Conservation (phyloP, 75 land plant species). For the Pinus taeda region DNA sequence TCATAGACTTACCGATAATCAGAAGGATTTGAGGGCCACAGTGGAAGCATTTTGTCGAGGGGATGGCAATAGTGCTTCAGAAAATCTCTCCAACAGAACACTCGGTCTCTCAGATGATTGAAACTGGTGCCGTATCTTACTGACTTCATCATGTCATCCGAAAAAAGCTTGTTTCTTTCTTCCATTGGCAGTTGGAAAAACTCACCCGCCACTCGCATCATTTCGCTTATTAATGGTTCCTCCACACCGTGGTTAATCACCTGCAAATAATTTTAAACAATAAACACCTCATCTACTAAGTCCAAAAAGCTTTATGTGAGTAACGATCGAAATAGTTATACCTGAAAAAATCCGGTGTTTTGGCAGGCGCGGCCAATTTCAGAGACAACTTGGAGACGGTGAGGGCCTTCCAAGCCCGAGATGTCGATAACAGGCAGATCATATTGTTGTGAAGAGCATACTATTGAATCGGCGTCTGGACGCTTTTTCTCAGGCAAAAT, state of each 20-base stretch:
- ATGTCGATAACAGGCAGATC: conserved; percentile 54
- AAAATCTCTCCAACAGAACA: conserved; percentile 76
- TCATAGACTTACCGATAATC: conserved; percentile 36
- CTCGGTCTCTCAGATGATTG: conserved; percentile 38
- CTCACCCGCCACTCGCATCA: conserved; percentile 23
- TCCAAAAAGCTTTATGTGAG: neutral
- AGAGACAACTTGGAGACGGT: conserved; percentile 20
- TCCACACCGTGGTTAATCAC: conserved; percentile 72
- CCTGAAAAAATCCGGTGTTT: conserved; percentile 67
- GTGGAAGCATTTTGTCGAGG: neutral
- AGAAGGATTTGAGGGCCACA: conserved; percentile 52
- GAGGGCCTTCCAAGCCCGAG: conserved; percentile 27
- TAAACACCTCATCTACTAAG: neutral
- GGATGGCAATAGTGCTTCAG: conserved; percentile 57
- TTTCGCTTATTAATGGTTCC: conserved; percentile 22
- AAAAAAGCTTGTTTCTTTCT: conserved; percentile 48
- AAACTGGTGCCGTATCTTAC: conserved; percentile 55
- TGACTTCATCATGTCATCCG: conserved; percentile 41
- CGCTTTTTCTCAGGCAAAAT: conserved; percentile 14
- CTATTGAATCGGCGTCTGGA: neutral
- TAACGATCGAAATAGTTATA: neutral
- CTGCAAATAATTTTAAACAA: conserved; percentile 22
- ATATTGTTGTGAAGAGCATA: neutral
- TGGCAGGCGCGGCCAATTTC: conserved; percentile 45
- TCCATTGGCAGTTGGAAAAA: conserved; percentile 57